These are phyloP conservation scores for Puccinia hordei DNA, from an alignment of 1,284 basidiomycete genomes.

Conservation along the genomic window DNA sequence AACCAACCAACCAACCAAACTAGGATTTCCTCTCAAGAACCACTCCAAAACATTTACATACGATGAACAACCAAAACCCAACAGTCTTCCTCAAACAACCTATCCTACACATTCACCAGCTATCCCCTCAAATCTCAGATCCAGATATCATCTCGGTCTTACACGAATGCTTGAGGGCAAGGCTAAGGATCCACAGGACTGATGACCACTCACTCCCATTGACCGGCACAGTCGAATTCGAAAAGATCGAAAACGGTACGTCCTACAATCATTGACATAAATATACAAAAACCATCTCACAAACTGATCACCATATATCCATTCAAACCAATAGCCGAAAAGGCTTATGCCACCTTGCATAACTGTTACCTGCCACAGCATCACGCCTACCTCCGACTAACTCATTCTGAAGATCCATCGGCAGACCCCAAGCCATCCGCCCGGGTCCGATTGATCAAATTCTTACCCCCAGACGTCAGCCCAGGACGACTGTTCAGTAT, in stretches of 20 bases:
- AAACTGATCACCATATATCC: not conserved
- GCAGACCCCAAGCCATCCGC: conserved; percentile 68
- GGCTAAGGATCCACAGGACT: conserved; percentile 26
- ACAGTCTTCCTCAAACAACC: conserved; percentile 32
- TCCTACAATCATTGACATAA: not conserved
- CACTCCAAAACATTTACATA: too few relatives aligned
- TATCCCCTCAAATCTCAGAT: conserved; percentile 30
- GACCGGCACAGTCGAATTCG: conserved; percentile 44
- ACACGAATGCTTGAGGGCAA: conserved; percentile 44
- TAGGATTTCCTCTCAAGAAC: too few relatives aligned
- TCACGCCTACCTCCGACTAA: conserved; percentile 66
- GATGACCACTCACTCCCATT: not conserved
- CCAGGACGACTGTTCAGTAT: conserved; percentile 69
- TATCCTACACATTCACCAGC: conserved; percentile 17
- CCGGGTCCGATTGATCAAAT: conserved; percentile 69
- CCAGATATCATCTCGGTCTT: conserved; percentile 41
- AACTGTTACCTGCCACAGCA: conserved; percentile 69
- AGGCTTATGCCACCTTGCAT: conserved; percentile 78
- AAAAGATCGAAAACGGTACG: conserved; percentile 45
- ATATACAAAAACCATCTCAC: not conserved
- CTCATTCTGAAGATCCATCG: conserved; percentile 73
- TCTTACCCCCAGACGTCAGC: conserved; percentile 74
- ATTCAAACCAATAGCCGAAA: conserved; percentile 68
- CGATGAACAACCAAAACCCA: not conserved
- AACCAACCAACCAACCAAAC: too few relatives aligned